A percentile compares a stretch with the other conserved stretches of the same genome.
These are phyloP conservation scores for Moesziomyces sp. DNA, from an alignment of 1,284 basidiomycete genomes.

Conservation along the genomic window DNA sequence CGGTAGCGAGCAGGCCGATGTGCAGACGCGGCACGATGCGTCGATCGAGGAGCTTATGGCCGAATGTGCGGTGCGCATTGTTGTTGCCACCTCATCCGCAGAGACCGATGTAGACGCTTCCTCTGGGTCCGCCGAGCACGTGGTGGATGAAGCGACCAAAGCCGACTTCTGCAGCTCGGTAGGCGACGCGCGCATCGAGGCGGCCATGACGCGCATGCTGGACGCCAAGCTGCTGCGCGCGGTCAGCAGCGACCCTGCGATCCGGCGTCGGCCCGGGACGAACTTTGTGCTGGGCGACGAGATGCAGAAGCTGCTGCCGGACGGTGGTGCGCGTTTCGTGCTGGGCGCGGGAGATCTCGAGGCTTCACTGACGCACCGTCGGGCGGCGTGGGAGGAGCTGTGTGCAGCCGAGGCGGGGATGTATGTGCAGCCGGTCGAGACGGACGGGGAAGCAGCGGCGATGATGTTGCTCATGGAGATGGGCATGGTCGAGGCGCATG, in stretches of 20 bases:
- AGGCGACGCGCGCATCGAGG: conserved; percentile 38
- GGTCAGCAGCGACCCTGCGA: conserved; percentile 16
- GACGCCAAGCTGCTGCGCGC: conserved; percentile 34
- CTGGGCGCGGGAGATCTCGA: conserved; percentile 17
- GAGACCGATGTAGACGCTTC: conserved; percentile 1
- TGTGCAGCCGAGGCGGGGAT: conserved; percentile 6
- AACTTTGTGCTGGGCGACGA: conserved; percentile 49
- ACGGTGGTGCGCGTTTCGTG: conserved; percentile 3
- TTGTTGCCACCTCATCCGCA: conserved; percentile 10
- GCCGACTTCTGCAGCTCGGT: conserved; percentile 32
- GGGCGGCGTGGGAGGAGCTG: conserved; percentile 10
- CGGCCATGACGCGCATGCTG: conserved; percentile 38
- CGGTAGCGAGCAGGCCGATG: conserved; percentile 1
- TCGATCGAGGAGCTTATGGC: conserved; percentile 12
- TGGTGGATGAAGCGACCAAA: conserved; percentile 20
- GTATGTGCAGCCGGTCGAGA: conserved; percentile 32
- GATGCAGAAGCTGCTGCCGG: conserved; percentile 21
- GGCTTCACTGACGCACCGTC: conserved; percentile 19
- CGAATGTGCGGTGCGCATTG: conserved; percentile 40
- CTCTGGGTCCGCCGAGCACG: background rate
- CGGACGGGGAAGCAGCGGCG: conserved; percentile 44
- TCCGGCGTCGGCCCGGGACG: conserved; percentile 41
- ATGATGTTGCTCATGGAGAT: conserved; percentile 21
- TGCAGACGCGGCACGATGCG: background rate
- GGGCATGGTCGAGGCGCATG: conserved; percentile 15